These are phyloP conservation scores for Dalechampia spathulata DNA, from an alignment of 441 rosid genomes.

Conservation along the genomic window DNA sequence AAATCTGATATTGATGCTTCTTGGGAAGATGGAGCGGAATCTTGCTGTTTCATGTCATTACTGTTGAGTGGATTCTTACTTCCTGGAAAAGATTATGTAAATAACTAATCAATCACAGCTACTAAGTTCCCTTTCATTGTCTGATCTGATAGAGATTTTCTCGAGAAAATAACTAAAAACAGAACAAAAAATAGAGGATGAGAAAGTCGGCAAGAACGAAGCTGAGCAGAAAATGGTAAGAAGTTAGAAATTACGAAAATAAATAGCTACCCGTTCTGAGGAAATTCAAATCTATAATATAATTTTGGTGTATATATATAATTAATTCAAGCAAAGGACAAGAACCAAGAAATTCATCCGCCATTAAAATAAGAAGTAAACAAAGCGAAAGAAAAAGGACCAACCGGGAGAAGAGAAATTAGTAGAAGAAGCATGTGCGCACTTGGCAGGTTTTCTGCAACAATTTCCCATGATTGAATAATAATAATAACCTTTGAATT, in stretches of 20 bases:
- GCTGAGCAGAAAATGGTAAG: no score
- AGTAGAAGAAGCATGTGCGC: conserved; percentile 46
- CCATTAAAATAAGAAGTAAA: neutral
- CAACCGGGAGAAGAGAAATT: conserved; percentile 25
- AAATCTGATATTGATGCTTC: conserved; percentile 16
- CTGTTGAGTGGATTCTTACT: conserved; percentile 13
- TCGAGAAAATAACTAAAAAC: neutral
- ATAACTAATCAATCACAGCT: neutral
- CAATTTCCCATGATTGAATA: conserved; percentile 41
- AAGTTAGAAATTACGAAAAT: neutral
- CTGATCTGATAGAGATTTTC: neutral
- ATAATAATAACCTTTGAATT: no score
- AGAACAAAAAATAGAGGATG: neutral
- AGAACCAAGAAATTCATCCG: neutral
- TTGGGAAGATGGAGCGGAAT: conserved; percentile 9
- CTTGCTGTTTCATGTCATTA: conserved; percentile 13
- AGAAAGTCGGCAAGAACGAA: no score
- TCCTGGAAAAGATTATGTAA: conserved; percentile 31
- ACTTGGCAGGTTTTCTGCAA: conserved; percentile 37
- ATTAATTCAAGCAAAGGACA: neutral
- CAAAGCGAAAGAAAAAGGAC: neutral
- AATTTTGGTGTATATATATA: neutral
- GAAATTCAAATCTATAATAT: neutral
- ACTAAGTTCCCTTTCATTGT: neutral
- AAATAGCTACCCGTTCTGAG: neutral